These are phyloP conservation scores for Leersia perrieri DNA, from an alignment of 176 grass and related monocot species.

Conservation along the genomic window DNA sequence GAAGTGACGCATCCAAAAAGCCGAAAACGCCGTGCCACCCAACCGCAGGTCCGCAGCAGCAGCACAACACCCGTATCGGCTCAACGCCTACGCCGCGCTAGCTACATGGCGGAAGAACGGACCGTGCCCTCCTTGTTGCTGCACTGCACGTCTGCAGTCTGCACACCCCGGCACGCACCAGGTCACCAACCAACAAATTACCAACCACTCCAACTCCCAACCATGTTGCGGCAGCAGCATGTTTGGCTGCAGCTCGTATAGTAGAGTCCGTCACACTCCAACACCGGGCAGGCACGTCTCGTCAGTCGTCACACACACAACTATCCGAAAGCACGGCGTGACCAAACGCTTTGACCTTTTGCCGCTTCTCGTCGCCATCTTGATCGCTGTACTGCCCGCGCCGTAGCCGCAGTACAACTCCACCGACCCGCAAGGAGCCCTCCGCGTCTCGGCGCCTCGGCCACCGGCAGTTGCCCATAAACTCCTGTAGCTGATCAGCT, in stretches of 20 bases:
- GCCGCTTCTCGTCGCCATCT: slow-evolving; percentile 15
- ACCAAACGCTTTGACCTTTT: slow-evolving; percentile 28
- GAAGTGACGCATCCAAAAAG: no score
- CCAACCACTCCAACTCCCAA: background rate
- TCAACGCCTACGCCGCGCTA: no score
- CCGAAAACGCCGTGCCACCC: background rate
- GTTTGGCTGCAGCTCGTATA: background rate
- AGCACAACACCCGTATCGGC: no score
- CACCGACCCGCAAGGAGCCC: no score
- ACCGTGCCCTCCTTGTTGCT: no score
- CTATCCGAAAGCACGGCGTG: slow-evolving; percentile 27
- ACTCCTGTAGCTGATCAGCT: background rate
- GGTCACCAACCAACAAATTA: no score
- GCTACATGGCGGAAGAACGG: no score
- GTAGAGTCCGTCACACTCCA: background rate
- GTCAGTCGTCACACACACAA: background rate
- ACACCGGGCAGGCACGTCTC: background rate
- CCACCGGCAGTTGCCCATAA: background rate
- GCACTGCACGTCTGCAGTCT: no score
- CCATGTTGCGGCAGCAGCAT: background rate
- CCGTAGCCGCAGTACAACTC: background rate
- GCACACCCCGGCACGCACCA: no score
- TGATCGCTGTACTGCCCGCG: background rate
- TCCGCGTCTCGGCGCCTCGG: no score
- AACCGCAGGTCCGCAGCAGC: background rate